Evolutionary conservation across 352 stramenopile species (phyloP).

Genomic region (Phytophthora idaei): DNA sequence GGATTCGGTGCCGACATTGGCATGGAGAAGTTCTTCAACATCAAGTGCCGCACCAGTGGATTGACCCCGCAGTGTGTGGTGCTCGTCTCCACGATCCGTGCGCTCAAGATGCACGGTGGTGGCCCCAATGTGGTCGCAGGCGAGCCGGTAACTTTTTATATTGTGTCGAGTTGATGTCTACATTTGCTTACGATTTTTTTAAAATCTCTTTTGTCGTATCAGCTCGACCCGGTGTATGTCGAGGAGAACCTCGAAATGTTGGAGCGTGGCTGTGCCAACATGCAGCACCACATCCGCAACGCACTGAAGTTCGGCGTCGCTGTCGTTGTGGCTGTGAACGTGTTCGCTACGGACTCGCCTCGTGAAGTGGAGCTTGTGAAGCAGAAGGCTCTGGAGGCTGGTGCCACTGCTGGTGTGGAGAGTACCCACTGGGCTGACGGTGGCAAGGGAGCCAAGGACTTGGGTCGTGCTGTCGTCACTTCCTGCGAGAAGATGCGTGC

Average conservation of each 20-base stretch:
- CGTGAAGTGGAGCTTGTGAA: slow-evolving; percentile 95
- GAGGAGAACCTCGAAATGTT: slow-evolving; percentile 97
- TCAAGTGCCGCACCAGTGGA: slow-evolving; percentile 97
- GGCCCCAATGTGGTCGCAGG: slow-evolving; percentile 94
- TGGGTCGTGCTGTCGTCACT: slow-evolving; percentile 92
- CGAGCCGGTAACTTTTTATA: slow-evolving; percentile 77
- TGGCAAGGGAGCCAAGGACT: slow-evolving; percentile 89
- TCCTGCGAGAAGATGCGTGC: slow-evolving; percentile 88
- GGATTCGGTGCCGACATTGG: slow-evolving; percentile 98
- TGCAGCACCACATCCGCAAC: slow-evolving; percentile 97
- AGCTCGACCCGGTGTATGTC: slow-evolving; percentile 91
- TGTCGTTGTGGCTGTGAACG: slow-evolving; percentile 96
- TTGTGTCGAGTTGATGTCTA: neutral
- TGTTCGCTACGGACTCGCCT: slow-evolving; percentile 69
- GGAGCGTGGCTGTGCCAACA: slow-evolving; percentile 91
- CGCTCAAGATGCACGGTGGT: slow-evolving; percentile 99
- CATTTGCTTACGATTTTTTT: neutral
- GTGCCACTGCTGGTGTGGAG: slow-evolving; percentile 95
- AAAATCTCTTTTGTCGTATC: slow-evolving; percentile 8
- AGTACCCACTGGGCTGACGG: slow-evolving; percentile 88
- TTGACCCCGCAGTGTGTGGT: slow-evolving; percentile 97
- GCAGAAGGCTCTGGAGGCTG: slow-evolving; percentile 88
- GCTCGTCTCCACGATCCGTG: slow-evolving; percentile 97
- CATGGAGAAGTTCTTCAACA: slow-evolving; percentile 99
- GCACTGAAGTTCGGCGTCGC: slow-evolving; percentile 94